Percentiles rank a stretch among this genome's conserved stretches.
Evolutionary conservation across 2,329 filamentous ascomycete genomes (phyloP).

Genomic region (Grosmannia huntii): DNA sequence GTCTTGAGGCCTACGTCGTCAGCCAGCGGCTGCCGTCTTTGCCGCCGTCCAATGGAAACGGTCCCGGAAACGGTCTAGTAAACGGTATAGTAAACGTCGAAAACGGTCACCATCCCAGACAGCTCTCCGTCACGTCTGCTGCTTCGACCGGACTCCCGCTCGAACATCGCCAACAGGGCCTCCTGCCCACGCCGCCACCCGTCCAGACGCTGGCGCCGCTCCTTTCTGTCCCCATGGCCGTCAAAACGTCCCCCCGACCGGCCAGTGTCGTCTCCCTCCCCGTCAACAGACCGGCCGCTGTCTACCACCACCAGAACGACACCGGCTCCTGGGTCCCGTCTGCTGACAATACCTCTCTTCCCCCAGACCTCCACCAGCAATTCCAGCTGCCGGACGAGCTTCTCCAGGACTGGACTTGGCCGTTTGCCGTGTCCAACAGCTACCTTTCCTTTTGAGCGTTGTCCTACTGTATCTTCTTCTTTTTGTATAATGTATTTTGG

Average conservation of each 20-base stretch:
- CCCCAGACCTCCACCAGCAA: not conserved
- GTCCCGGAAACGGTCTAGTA: too few species aligned
- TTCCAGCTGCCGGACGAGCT: slow-evolving; percentile 7
- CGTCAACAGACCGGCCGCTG: not conserved
- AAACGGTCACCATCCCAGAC: too few species aligned
- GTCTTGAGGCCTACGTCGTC: slow-evolving; percentile 8
- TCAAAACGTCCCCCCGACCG: not conserved
- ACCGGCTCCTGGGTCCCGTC: not conserved
- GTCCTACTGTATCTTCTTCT: too few species aligned
- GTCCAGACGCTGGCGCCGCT: not conserved
- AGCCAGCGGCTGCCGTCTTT: not conserved
- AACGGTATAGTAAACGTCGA: not conserved
- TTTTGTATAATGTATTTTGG: too few species aligned
- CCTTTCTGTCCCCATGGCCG: not conserved
- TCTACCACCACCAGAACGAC: not conserved
- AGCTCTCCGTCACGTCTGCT: not conserved
- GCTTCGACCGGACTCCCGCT: not conserved
- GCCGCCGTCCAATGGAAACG: not conserved
- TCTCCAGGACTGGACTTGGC: slow-evolving; percentile 11
- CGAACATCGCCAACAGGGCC: not conserved
- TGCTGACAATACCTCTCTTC: not conserved
- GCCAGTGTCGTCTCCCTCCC: not conserved
- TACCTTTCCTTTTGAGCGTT: slow-evolving; percentile 6
- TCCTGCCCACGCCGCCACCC: not conserved
- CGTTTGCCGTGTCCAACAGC: slow-evolving; percentile 10